Percentiles rank a stretch among this genome's conserved stretches.
These are phyloP conservation scores for Cryptosporidium bovis DNA, from an alignment of 169 alveolate species.

Conservation along the genomic window DNA sequence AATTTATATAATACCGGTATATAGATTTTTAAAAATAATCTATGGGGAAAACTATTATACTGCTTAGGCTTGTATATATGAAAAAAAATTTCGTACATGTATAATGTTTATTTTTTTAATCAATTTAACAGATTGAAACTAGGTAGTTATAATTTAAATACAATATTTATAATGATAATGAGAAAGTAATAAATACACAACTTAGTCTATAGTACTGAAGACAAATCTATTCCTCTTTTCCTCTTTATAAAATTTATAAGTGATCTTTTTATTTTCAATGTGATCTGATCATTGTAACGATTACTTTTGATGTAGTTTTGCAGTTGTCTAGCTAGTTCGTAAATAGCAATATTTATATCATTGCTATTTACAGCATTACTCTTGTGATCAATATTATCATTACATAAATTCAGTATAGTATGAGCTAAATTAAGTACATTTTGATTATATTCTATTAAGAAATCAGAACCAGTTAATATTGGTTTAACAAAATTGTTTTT, in stretches of 20 bases:
- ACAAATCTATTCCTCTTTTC: neutral
- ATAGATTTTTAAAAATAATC: neutral
- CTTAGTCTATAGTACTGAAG: neutral
- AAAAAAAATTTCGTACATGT: too few species aligned
- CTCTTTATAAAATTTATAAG: slow-evolving; percentile 17
- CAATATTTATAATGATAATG: neutral
- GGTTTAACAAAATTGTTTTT: slow-evolving; percentile 23
- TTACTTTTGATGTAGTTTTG: slow-evolving; percentile 14
- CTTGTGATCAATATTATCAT: neutral
- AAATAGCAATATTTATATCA: neutral
- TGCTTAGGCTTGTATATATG: too few species aligned
- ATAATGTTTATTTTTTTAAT: too few species aligned
- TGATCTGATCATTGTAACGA: slow-evolving; percentile 5
- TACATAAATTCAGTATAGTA: neutral
- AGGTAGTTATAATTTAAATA: slow-evolving; percentile 4
- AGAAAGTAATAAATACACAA: neutral
- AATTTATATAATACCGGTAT: slow-evolving; percentile 13
- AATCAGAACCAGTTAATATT: slow-evolving; percentile 53
- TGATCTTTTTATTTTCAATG: slow-evolving; percentile 35
- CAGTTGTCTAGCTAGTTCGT: slow-evolving; percentile 5
- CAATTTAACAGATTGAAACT: neutral
- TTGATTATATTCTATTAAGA: slow-evolving; percentile 41
- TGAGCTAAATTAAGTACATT: slow-evolving; percentile 50
- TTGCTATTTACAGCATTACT: neutral
- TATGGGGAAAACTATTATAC: slow-evolving; percentile 12